Evolutionary conservation across 116 monocot genomes (phyloP).

Genomic region (Thalassia testudinum): DNA sequence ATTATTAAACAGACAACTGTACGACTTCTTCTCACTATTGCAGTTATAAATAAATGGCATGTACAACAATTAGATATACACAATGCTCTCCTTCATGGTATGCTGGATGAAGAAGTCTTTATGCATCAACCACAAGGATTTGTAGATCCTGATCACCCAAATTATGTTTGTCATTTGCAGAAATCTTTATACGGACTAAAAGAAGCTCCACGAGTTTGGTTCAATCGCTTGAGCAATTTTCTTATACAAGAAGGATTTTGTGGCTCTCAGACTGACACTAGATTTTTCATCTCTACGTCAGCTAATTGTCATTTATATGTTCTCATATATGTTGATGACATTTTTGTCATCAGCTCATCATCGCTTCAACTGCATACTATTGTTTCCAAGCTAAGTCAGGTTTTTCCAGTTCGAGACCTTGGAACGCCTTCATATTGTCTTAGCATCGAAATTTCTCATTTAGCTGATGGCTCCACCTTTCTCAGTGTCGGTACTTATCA

Average conservation of each 20-base stretch:
- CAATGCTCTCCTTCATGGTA: slow-evolving; percentile 1
- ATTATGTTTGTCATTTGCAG: neutral
- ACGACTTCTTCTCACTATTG: neutral
- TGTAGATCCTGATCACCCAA: neutral
- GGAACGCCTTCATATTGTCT: neutral
- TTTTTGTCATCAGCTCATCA: neutral
- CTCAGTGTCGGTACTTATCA: neutral
- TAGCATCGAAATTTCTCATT: neutral
- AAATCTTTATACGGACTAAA: neutral
- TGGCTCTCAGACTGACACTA: neutral
- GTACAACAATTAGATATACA: neutral
- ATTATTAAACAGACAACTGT: neutral
- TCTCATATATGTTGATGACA: no score
- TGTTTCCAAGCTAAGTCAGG: neutral
- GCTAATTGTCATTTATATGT: neutral
- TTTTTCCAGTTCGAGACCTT: neutral
- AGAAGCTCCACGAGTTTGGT: neutral
- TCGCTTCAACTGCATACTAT: neutral
- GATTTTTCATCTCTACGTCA: neutral
- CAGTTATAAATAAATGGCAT: neutral
- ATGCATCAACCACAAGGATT: neutral
- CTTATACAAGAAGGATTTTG: neutral
- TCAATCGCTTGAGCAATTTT: neutral
- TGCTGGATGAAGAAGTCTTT: neutral
- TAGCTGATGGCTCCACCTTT: neutral